Evolutionary conservation across 1,284 basidiomycete species (phyloP), one percentile per base, ranked within the genome.

Genomic region (Mycosarcoma mackinlayi): DNA sequence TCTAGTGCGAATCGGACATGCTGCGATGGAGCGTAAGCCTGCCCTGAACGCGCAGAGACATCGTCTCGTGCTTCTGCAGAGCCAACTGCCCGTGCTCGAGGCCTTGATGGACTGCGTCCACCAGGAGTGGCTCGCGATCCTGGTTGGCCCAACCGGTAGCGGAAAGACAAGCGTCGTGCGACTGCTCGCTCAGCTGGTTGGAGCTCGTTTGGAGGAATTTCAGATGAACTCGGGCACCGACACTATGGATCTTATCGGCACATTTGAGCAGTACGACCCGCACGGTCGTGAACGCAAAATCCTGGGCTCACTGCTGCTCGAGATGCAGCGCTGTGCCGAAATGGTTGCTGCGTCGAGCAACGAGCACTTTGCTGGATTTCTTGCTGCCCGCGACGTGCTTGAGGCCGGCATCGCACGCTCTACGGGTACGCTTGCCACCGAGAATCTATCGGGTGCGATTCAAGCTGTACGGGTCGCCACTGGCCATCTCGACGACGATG

Each of bases 171-270:
- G 87, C 33, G 80, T 93, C 34, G 87, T 95, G 23, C 87, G 89
- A 44, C 85, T 87, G 9, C 83, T 96, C 42, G 93, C 95, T 19
- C 84, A 88, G 46, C 84, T 90, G 28, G 87, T 88, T 33, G 94
- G 94, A 18, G 87, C 88, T 45, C 58, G 81, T 16, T 86, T 98
- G 0, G 87, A 87, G 40, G 91, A 93, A 80, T 87, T 98, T 44
- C 86, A 89, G 21, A 86, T 98, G 83, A 95, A 92, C 82, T 89
- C 88, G 44, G 90, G 92, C 7, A 93, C 92, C 16, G 96, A 99
- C 81, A 93, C 94, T 1, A 90, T 90, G 79, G 96, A 99, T 83
- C 90, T 99, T 33, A 85, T 98, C 35, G 96, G 96, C 44, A 91
- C 92, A 73, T 98, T 98, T 78, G 96, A 99, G 84, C 96, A 98